A percentile compares a stretch with the other conserved stretches of the same genome.
Evolutionary conservation across 1,284 basidiomycete genomes (phyloP).

Genomic region (Chondrostereum purpureum): DNA sequence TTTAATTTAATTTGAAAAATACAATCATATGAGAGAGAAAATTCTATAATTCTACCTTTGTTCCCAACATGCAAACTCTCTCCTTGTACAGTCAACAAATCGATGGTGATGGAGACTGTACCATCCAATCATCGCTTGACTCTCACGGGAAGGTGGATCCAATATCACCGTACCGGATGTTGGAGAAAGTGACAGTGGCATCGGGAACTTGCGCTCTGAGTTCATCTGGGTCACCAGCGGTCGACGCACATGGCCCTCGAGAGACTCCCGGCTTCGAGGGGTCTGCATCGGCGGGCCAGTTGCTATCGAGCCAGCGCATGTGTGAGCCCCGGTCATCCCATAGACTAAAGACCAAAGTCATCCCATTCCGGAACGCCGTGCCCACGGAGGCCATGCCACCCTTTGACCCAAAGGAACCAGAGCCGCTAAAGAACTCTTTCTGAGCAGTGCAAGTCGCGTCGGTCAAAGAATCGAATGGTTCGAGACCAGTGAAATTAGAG

Average conservation of each 20-base stretch:
- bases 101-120: too few relatives aligned
- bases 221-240: slow-evolving; percentile 29
- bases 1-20: too few relatives aligned
- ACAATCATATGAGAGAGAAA: too few relatives aligned
- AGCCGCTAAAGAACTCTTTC: slow-evolving; percentile 28
- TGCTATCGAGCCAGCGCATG: slow-evolving; percentile 44
- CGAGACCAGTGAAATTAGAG: slow-evolving; percentile 29
- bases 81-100: too few relatives aligned
- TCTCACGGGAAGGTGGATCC: slow-evolving; percentile 29
- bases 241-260: slow-evolving; percentile 36
- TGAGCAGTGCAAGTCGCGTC: slow-evolving; percentile 28
- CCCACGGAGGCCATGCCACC: slow-evolving; percentile 38
- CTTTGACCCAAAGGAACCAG: slow-evolving; percentile 32
- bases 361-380: slow-evolving; percentile 28
- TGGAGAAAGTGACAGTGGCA: slow-evolving; percentile 38
- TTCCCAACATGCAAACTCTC: too few relatives aligned
- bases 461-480: slow-evolving; percentile 31
- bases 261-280: slow-evolving; percentile 31
- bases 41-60: too few relatives aligned
- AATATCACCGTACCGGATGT: slow-evolving; percentile 41
- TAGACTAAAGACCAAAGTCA: slow-evolving; percentile 37
- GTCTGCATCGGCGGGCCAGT: slow-evolving; percentile 32
- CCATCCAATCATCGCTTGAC: background rate
- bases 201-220: slow-evolving; percentile 31
- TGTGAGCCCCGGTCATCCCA: slow-evolving; percentile 40